Conservation (phyloP, 176 grass and related monocot species). For the Triticum urartu region DNA sequence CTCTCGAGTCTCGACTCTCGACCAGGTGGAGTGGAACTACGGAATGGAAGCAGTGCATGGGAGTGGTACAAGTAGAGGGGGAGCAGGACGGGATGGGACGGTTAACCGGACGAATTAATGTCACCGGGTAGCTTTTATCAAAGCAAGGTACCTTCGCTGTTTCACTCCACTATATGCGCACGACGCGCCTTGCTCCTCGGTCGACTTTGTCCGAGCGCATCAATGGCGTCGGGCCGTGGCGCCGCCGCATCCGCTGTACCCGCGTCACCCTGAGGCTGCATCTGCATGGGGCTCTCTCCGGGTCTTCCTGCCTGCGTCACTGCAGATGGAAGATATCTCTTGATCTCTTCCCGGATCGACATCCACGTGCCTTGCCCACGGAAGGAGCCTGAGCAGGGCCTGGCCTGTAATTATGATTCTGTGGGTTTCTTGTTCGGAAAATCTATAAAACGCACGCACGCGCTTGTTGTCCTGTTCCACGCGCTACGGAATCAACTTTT, state of each 20-base stretch:
- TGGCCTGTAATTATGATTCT: background rate
- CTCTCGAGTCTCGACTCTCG: background rate
- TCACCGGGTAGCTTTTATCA: background rate
- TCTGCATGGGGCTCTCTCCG: background rate
- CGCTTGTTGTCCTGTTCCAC: background rate
- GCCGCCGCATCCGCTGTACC: background rate
- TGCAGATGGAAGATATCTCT: background rate
- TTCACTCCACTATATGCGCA: background rate
- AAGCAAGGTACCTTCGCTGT: background rate
- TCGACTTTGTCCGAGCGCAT: background rate
- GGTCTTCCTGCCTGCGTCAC: background rate
- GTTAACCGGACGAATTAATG: background rate
- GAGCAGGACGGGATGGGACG: background rate
- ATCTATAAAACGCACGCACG: background rate
- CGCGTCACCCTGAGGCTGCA: background rate
- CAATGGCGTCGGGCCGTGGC: constrained; percentile 15
- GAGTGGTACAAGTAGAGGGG: background rate
- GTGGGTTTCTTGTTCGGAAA: background rate
- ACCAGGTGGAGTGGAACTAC: background rate
- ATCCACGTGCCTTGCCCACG: background rate
- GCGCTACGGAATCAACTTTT: background rate
- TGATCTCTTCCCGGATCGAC: background rate
- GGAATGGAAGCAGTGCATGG: background rate
- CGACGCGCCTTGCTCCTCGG: background rate
- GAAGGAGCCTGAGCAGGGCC: background rate